Evolutionary conservation across 2,329 filamentous ascomycete genomes (phyloP).

Genomic region (Colletotrichum noveboracense): DNA sequence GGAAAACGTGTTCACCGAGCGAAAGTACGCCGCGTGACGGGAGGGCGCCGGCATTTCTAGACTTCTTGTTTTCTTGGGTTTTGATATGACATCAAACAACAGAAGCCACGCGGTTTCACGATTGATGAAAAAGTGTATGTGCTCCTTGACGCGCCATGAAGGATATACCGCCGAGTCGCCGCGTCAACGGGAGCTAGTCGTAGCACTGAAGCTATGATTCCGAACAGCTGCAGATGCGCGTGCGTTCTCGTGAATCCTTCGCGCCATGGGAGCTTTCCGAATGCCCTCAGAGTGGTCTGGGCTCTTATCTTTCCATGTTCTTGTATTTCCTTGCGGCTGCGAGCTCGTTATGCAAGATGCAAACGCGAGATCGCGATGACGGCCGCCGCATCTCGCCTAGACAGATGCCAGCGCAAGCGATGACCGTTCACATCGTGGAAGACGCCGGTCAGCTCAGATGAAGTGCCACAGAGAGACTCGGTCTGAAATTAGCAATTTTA

Average conservation of each 20-base stretch:
- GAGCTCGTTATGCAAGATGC: not conserved
- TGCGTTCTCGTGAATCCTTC: not conserved
- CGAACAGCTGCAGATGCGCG: not conserved
- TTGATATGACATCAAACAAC: not conserved
- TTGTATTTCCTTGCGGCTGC: not conserved
- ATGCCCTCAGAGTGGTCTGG: not conserved
- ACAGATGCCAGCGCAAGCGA: not conserved
- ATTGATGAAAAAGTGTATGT: not conserved
- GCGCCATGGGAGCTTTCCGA: not conserved
- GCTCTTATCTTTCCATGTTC: not conserved
- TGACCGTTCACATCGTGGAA: not conserved
- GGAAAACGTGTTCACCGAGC: not conserved
- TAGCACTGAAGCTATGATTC: not conserved
- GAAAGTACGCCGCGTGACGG: not conserved
- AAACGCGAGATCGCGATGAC: not conserved
- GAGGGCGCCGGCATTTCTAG: not conserved
- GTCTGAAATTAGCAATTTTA: not conserved
- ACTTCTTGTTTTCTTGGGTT: not conserved
- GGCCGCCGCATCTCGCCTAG: not conserved
- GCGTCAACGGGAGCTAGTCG: conserved; percentile 4
- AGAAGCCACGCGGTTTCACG: conserved; percentile 5
- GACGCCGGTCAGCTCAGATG: not conserved
- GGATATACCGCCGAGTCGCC: not conserved
- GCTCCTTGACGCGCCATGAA: not conserved
- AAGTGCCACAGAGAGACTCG: not conserved